phyloP scores from a whole-genome alignment of 208 protist genomes.

The Lotmaria passim region DNA sequence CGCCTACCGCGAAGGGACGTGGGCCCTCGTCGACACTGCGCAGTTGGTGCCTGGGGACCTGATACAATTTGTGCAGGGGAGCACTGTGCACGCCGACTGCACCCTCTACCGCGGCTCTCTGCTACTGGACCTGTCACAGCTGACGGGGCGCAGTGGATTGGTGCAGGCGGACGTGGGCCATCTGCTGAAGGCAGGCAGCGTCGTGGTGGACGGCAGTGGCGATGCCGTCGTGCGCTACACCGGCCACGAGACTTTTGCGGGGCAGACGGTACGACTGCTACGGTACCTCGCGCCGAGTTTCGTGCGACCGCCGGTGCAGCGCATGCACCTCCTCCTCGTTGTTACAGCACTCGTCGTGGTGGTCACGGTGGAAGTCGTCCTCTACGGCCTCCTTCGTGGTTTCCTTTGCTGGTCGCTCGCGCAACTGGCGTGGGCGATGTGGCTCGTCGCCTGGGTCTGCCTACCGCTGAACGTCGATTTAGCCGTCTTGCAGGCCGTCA shows the following conservation, averaged over 20 bases:
- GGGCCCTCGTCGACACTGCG: constrained; percentile 52
- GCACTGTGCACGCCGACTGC: constrained; percentile 89
- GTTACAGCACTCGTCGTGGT: not conserved
- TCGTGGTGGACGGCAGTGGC: constrained; percentile 55
- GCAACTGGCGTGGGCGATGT: constrained; percentile 37
- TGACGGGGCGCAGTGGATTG: constrained; percentile 93
- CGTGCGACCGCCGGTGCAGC: constrained; percentile 14
- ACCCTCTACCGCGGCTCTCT: constrained; percentile 60
- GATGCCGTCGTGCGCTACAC: constrained; percentile 69
- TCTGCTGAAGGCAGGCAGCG: constrained; percentile 80
- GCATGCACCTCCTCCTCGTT: constrained; percentile 2
- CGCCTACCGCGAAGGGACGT: constrained; percentile 79
- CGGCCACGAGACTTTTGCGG: constrained; percentile 89
- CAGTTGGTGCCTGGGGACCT: constrained; percentile 92
- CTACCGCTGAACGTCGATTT: constrained; percentile 52
- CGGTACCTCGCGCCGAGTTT: constrained; percentile 21
- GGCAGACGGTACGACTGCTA: constrained; percentile 80
- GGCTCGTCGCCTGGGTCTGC: constrained; percentile 31
- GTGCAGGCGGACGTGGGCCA: constrained; percentile 72
- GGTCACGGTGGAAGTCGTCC: constrained; percentile 14
- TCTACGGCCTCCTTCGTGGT: constrained; percentile 6
- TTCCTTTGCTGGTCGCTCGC: not conserved
- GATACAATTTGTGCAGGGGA: constrained; percentile 80
- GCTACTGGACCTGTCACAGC: constrained; percentile 76
- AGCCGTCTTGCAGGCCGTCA: constrained; percentile 54